These are phyloP conservation scores for Mortierella sp. DNA, from an alignment of 371 early-diverging fungal genomes.

Conservation along the genomic window DNA sequence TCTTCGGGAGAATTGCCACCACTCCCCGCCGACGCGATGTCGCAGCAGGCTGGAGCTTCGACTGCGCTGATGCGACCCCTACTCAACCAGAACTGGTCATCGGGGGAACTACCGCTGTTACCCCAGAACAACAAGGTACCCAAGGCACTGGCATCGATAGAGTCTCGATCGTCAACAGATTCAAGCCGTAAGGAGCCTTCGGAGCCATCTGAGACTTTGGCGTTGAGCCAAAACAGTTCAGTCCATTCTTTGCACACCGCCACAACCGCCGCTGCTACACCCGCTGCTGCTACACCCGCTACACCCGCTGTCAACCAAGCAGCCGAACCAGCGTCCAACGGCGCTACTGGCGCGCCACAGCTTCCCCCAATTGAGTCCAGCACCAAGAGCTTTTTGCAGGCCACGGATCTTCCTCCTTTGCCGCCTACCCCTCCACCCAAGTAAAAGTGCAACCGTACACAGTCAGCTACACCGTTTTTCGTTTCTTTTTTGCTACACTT, in stretches of 20 bases:
- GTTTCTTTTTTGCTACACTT: not conserved
- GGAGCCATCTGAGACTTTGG: not conserved
- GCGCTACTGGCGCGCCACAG: constrained; percentile 32
- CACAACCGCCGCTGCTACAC: constrained; percentile 34
- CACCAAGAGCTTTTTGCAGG: not conserved
- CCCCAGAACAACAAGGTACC: not conserved
- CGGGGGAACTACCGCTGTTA: not conserved
- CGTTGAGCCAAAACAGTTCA: not conserved
- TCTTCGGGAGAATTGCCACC: not conserved
- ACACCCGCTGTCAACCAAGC: not conserved
- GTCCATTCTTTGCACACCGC: not conserved
- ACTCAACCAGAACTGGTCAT: not conserved
- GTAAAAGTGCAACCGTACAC: constrained; percentile 4
- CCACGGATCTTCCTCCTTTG: constrained; percentile 23
- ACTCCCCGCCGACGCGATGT: not conserved
- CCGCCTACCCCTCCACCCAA: constrained; percentile 50
- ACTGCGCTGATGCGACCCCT: not conserved
- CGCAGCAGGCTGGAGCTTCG: not conserved
- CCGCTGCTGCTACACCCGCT: constrained; percentile 18
- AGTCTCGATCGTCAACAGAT: constrained; percentile 18
- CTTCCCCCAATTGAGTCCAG: not conserved
- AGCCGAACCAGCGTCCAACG: not conserved
- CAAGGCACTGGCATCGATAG: constrained; percentile 6
- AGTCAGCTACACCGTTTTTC: not conserved
- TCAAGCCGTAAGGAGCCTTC: constrained; percentile 15